Conservation (phyloP, 129 eudicot species). For the Deinandra increscens region DNA sequence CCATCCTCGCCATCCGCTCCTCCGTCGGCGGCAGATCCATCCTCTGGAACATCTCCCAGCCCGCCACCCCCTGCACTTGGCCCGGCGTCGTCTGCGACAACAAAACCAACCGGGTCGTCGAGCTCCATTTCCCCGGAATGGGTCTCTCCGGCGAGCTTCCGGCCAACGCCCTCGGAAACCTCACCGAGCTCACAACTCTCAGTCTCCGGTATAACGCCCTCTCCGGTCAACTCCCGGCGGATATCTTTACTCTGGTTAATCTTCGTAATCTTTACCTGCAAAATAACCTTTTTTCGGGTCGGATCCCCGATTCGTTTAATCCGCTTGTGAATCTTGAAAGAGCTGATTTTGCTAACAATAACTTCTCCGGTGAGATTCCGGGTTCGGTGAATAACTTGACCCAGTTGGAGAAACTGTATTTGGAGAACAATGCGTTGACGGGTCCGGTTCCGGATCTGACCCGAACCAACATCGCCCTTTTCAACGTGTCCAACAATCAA, state of each 20-base stretch:
- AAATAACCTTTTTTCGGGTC: slow-evolving; percentile 54
- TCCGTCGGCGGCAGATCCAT: slow-evolving; percentile 72
- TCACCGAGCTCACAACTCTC: slow-evolving; percentile 55
- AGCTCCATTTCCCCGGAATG: slow-evolving; percentile 76
- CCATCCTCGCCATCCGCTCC: slow-evolving; percentile 63
- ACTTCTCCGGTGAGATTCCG: slow-evolving; percentile 58
- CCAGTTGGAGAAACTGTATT: slow-evolving; percentile 60
- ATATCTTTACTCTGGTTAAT: slow-evolving; percentile 36
- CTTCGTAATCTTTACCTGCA: slow-evolving; percentile 72
- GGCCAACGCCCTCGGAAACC: slow-evolving; percentile 42
- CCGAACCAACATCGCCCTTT: slow-evolving; percentile 39
- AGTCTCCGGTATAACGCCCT: slow-evolving; percentile 79
- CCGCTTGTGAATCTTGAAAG: slow-evolving; percentile 48
- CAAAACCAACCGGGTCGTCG: slow-evolving; percentile 50
- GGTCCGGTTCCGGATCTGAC: slow-evolving; percentile 69
- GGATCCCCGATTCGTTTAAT: slow-evolving; percentile 49
- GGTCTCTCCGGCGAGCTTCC: slow-evolving; percentile 76
- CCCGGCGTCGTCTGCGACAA: slow-evolving; percentile 59
- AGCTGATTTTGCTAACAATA: slow-evolving; percentile 53
- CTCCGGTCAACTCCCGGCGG: slow-evolving; percentile 54
- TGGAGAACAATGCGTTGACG: slow-evolving; percentile 48
- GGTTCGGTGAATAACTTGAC: slow-evolving; percentile 40
- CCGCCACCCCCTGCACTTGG: slow-evolving; percentile 68
- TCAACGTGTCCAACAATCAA: slow-evolving; percentile 62
- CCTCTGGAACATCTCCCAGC: slow-evolving; percentile 67